Conservation (phyloP, 306 rosid species). For the Vachellia collinsii region DNA sequence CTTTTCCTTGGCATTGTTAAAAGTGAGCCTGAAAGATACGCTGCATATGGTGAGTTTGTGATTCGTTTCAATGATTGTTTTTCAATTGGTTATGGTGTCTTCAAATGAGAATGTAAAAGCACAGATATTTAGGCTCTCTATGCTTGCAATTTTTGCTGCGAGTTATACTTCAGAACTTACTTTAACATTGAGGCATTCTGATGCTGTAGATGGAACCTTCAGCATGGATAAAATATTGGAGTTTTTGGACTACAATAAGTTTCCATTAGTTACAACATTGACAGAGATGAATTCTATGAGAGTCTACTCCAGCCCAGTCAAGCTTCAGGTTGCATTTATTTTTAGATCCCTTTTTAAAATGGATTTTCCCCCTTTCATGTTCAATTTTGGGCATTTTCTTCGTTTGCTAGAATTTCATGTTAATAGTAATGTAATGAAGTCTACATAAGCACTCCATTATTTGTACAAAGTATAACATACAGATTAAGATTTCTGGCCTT, state of each 20-base stretch:
- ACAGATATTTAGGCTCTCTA: slow-evolving; percentile 9
- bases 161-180: slow-evolving; percentile 21
- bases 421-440: neutral
- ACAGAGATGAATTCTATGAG: slow-evolving; percentile 73
- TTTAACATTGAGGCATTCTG: slow-evolving; percentile 33
- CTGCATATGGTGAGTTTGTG: slow-evolving; percentile 70
- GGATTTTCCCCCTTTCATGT: slow-evolving; percentile 9
- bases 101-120: slow-evolving; percentile 6
- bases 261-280: slow-evolving; percentile 78
- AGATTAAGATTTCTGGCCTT: neutral
- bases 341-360: slow-evolving; percentile 30
- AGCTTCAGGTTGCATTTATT: slow-evolving; percentile 71
- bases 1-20: slow-evolving; percentile 77
- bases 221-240: slow-evolving; percentile 56
- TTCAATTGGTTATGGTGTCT: neutral
- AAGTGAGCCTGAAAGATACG: slow-evolving; percentile 83
- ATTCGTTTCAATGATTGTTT: slow-evolving; percentile 8
- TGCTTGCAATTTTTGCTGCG: slow-evolving; percentile 16
- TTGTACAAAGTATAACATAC: neutral
- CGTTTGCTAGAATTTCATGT: slow-evolving; percentile 25
- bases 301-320: slow-evolving; percentile 78
- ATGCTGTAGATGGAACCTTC: slow-evolving; percentile 75
- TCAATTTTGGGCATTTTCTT: slow-evolving; percentile 13
- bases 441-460: neutral
- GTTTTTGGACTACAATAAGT: slow-evolving; percentile 78